Percentiles rank a stretch among this genome's conserved stretches.
Conservation (phyloP, 176 grass and related monocot genomes). For the Juncus inflexus region DNA sequence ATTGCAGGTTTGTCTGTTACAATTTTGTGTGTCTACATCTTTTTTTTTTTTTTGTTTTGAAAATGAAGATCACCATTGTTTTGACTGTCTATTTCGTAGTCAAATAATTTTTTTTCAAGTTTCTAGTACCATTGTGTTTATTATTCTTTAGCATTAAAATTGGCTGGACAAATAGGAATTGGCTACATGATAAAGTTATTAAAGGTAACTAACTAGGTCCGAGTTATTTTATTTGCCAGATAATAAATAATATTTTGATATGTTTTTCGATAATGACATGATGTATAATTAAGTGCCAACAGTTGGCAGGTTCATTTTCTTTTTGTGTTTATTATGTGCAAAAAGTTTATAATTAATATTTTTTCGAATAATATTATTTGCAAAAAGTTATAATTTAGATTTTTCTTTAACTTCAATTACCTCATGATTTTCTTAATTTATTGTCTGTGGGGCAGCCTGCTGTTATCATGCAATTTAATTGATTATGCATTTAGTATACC, state of each 20-base stretch:
- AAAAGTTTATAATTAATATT: neutral
- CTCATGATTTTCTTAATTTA: neutral
- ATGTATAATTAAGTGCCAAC: too few relatives aligned
- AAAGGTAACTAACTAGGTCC: too few relatives aligned
- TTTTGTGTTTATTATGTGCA: slow-evolving; percentile 5
- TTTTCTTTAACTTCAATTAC: slow-evolving; percentile 18
- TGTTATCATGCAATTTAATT: slow-evolving; percentile 4
- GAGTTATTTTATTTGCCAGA: too few relatives aligned
- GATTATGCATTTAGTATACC: neutral
- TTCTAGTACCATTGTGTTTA: too few relatives aligned
- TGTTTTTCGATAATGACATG: too few relatives aligned
- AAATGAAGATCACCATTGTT: slow-evolving; percentile 8
- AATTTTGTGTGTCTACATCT: neutral
- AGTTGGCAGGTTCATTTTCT: neutral
- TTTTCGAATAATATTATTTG: slow-evolving; percentile 1
- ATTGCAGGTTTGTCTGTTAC: slow-evolving; percentile 43
- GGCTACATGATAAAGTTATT: too few relatives aligned
- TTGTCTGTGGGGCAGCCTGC: neutral
- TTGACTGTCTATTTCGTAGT: too few relatives aligned
- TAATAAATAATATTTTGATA: too few relatives aligned
- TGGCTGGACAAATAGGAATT: too few relatives aligned
- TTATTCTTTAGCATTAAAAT: too few relatives aligned
- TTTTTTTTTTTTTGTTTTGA: neutral
- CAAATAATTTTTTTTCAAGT: too few relatives aligned
- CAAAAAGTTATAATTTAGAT: neutral